phyloP scores from a whole-genome alignment of 129 eudicot genomes.

The Silybum marianum region DNA sequence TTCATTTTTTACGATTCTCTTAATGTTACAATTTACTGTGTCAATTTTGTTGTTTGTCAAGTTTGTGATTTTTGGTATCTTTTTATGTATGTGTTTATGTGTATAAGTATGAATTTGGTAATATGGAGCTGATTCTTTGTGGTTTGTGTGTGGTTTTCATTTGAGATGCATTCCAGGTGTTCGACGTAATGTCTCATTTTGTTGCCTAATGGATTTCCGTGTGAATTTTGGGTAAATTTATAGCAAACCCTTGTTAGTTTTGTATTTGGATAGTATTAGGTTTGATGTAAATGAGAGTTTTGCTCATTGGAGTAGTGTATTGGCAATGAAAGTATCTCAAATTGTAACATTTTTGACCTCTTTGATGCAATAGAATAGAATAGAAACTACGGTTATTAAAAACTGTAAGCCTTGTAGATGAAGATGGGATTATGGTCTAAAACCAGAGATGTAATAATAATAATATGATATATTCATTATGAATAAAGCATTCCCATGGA shows the following conservation, averaged over 20 bases:
- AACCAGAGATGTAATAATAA: background rate
- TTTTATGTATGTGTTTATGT: background rate
- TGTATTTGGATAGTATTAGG: background rate
- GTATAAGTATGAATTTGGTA: background rate
- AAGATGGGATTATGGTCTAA: background rate
- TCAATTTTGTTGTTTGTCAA: background rate
- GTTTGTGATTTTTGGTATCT: slow-evolving; percentile 11
- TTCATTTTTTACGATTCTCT: slow-evolving; percentile 11
- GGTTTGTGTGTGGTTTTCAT: slow-evolving; percentile 13
- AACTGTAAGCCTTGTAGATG: background rate
- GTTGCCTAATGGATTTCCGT: slow-evolving; percentile 2
- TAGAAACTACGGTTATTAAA: background rate
- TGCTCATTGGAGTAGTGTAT: background rate
- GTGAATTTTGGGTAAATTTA: background rate
- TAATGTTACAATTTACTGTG: background rate
- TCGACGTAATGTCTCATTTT: slow-evolving; percentile 20
- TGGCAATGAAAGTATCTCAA: background rate
- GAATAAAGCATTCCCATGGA: background rate
- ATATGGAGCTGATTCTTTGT: background rate
- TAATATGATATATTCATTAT: background rate
- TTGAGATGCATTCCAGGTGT: slow-evolving; percentile 28
- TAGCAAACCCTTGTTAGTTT: background rate
- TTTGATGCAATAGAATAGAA: background rate
- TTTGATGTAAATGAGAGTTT: background rate
- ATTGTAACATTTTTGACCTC: background rate